A percentile compares a stretch with the other conserved stretches of the same genome.
phyloP scores from a whole-genome alignment of 768 basidiomycete genomes.

The Tulasnella sp. region DNA sequence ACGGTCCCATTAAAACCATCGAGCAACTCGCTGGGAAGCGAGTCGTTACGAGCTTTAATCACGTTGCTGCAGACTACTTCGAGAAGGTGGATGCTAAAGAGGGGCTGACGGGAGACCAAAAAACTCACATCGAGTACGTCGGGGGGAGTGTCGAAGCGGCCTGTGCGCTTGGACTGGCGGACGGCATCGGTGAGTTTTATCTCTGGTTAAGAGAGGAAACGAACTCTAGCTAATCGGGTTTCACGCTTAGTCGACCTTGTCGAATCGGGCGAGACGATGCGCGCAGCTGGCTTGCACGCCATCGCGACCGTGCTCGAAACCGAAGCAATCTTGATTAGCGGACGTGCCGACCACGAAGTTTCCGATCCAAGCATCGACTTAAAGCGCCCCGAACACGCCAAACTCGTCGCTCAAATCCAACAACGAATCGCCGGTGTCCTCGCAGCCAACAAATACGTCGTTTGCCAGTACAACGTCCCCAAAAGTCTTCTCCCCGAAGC shows the following conservation, averaged over 20 bases:
- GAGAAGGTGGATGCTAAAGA: constrained; percentile 49
- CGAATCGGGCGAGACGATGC: constrained; percentile 99
- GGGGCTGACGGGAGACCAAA: constrained; percentile 42
- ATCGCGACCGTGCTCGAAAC: constrained; percentile 81
- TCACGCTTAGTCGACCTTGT: constrained; percentile 75
- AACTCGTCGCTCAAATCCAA: constrained; percentile 71
- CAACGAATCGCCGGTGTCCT: constrained; percentile 87
- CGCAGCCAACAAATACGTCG: constrained; percentile 66
- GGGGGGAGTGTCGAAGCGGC: constrained; percentile 98
- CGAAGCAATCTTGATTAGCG: constrained; percentile 85
- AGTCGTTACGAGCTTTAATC: constrained; percentile 91
- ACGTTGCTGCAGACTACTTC: constrained; percentile 78
- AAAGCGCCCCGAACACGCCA: constrained; percentile 53
- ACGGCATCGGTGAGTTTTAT: constrained; percentile 76
- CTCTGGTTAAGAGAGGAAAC: too few species aligned
- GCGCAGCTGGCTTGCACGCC: constrained; percentile 88
- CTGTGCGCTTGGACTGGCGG: constrained; percentile 90
- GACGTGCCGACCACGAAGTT: constrained; percentile 5
- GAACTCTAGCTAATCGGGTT: neutral
- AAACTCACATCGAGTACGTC: constrained; percentile 86
- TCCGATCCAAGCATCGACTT: constrained; percentile 32
- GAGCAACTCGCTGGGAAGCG: constrained; percentile 84
- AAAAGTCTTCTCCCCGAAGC: constrained; percentile 56
- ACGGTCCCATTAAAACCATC: constrained; percentile 54
- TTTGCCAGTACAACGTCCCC: constrained; percentile 88